Base-by-base conservation (phyloP, 495 filamentous ascomycete species). In the Talaromyces liani region DNA sequence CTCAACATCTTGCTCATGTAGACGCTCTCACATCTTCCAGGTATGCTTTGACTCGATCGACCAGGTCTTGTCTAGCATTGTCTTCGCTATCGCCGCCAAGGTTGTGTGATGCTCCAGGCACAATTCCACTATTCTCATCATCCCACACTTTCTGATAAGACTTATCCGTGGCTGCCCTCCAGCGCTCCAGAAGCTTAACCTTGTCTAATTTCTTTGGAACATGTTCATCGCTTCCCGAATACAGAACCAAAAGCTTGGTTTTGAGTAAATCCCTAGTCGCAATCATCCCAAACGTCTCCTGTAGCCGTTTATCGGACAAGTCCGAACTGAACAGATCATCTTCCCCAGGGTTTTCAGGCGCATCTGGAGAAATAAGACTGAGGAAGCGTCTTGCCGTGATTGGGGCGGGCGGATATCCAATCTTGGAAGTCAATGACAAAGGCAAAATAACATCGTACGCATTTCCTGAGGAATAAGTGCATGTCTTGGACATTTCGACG, bases 291-390 rank as follows among this genome's bases (percentile, higher is more conserved):
- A 94, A 97, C 27, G 82, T 90, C 51, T 75, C 67, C 53, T 64
- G 60, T 51, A 92, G 72, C 60, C 80, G 72, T 57, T 83, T 73
- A 56, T 90, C 87, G 0, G 72, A 70, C 54, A 96, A 75, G 71
- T 93, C 91, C 6, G 89, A 89, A 63, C 88, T 91, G 76, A 97
- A 98, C 65, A 89, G 88, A 72, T 98, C 94, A 74, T 98, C 93
- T 56, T 88, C 87, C 12, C 90, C 88, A 5, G 77, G 80, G 31
- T 72, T 64, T 73, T 85, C 68, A 29, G 82, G 74, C 55, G 75
- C 78, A 27, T 81, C 80, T 1, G 80, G 79, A 45, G 81, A 86
- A 6, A 80, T 82, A 24, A 97, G 78, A 62, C 85, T 84, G 29
- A 85, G 70, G 81, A 89, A 93, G 63, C 93, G 71, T 53, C 73